Evolutionary conservation across 2,329 filamentous ascomycete species (phyloP).

Genomic region (Calonectria pauciramosa): DNA sequence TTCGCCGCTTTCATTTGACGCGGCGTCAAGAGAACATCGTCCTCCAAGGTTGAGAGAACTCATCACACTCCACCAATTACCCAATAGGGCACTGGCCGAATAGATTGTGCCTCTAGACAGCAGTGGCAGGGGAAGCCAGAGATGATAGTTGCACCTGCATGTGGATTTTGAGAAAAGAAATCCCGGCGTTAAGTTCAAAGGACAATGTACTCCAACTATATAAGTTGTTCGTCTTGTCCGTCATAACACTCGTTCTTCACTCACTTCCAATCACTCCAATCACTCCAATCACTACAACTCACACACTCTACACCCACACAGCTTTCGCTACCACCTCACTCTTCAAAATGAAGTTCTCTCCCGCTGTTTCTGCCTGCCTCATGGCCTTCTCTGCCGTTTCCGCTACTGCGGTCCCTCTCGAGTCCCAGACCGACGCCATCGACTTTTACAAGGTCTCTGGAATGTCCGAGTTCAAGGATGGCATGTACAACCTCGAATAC

Average conservation of each 20-base stretch:
- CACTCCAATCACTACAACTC: background rate
- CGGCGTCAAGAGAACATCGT: background rate
- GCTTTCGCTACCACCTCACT: background rate
- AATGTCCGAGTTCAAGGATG: background rate
- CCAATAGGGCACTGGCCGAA: background rate
- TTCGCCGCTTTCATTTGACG: background rate
- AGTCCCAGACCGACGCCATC: background rate
- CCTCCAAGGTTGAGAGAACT: background rate
- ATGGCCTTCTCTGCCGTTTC: background rate
- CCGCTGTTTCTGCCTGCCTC: background rate
- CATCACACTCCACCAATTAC: background rate
- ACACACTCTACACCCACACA: background rate
- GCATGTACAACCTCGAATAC: background rate
- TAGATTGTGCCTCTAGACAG: background rate
- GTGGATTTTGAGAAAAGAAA: background rate
- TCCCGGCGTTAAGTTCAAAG: background rate
- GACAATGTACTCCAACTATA: background rate
- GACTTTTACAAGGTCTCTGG: slow-evolving; percentile 8
- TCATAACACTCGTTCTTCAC: background rate
- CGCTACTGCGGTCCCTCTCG: background rate
- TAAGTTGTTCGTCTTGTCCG: background rate
- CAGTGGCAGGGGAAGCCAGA: background rate
- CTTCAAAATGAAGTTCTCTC: slow-evolving; percentile 2
- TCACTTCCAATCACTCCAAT: background rate
- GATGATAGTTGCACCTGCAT: background rate